A percentile compares a stretch with the other conserved stretches of the same genome.
Conservation (phyloP, 164 flowering plant species). For the Platanus orientalis region DNA sequence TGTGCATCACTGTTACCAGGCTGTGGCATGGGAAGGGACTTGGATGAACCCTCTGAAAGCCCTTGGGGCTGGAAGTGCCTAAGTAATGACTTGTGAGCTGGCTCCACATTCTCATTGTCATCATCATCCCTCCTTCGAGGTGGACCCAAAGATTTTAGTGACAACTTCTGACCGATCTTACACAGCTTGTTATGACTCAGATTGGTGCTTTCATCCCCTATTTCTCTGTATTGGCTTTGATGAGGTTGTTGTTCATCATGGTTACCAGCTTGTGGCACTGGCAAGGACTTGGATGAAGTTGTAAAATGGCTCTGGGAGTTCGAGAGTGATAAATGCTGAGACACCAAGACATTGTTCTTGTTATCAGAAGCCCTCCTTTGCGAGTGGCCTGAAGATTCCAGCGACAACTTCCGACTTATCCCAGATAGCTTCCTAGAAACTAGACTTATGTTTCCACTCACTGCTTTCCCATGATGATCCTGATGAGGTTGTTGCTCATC, state of each 20-base stretch:
- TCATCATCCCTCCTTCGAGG: constrained; percentile 12
- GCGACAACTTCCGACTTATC: constrained; percentile 25
- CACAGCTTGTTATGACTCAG: not conserved
- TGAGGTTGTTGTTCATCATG: constrained; percentile 5
- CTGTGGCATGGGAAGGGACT: constrained; percentile 6
- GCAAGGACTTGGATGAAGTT: constrained; percentile 5
- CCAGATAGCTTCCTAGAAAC: not conserved
- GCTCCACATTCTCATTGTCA: constrained; percentile 14
- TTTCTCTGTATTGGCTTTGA: not conserved
- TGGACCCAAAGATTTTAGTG: constrained; percentile 23
- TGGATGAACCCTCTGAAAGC: constrained; percentile 2
- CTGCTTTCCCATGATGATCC: not conserved
- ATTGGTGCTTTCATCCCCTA: not conserved
- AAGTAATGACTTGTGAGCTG: constrained; percentile 5
- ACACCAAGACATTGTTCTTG: constrained; percentile 15
- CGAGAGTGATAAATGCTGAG: constrained; percentile 9
- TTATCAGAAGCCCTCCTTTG: constrained; percentile 12
- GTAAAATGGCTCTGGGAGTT: constrained; percentile 5
- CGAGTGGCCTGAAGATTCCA: constrained; percentile 18
- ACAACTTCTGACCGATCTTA: constrained; percentile 19
- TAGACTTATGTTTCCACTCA: not conserved
- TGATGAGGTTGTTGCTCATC: constrained; percentile 7
- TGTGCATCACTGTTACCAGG: constrained; percentile 1
- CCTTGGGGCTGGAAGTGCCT: constrained; percentile 1
- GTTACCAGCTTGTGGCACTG: constrained; percentile 1